phyloP scores from a whole-genome alignment of 768 basidiomycete species.

The Sarcomyxa edulis region DNA sequence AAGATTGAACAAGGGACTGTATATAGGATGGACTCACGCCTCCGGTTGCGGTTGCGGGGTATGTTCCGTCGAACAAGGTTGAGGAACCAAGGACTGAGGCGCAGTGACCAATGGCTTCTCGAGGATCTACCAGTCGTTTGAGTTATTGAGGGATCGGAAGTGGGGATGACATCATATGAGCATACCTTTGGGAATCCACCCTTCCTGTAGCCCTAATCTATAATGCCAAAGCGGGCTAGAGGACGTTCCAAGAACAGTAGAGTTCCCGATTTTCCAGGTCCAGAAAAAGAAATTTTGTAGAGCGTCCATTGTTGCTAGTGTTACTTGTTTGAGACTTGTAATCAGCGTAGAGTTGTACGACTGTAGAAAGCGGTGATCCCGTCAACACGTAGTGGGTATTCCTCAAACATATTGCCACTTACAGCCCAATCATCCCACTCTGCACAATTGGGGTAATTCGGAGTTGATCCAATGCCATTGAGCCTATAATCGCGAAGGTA shows the following conservation, averaged over 20 bases:
- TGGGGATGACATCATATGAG: too few relatives aligned
- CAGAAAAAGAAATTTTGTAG: conserved; percentile 94
- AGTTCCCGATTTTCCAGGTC: conserved; percentile 94
- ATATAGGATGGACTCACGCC: conserved; percentile 31
- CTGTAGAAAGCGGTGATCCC: conserved; percentile 17
- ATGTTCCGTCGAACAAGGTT: conserved; percentile 45
- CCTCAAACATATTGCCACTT: conserved; percentile 12
- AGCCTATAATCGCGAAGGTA: conserved; percentile 34
- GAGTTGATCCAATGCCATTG: conserved; percentile 37
- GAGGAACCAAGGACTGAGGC: conserved; percentile 31
- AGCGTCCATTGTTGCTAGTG: conserved; percentile 82
- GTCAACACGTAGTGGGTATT: conserved; percentile 1
- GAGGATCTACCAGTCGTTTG: conserved; percentile 28
- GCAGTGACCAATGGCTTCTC: conserved; percentile 41
- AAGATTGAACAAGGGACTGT: conserved; percentile 5
- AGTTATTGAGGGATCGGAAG: background rate
- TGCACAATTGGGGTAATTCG: conserved; percentile 29
- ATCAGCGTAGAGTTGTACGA: conserved; percentile 57
- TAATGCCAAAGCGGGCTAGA: conserved; percentile 85
- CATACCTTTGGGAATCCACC: conserved; percentile 80
- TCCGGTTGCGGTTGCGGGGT: conserved; percentile 67
- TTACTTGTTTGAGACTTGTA: conserved; percentile 55
- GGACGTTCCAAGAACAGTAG: conserved; percentile 59
- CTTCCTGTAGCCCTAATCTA: conserved; percentile 75
- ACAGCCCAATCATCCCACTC: conserved; percentile 42